Conservation (phyloP, 169 alveolate species). For the Sarcocystis neurona region DNA sequence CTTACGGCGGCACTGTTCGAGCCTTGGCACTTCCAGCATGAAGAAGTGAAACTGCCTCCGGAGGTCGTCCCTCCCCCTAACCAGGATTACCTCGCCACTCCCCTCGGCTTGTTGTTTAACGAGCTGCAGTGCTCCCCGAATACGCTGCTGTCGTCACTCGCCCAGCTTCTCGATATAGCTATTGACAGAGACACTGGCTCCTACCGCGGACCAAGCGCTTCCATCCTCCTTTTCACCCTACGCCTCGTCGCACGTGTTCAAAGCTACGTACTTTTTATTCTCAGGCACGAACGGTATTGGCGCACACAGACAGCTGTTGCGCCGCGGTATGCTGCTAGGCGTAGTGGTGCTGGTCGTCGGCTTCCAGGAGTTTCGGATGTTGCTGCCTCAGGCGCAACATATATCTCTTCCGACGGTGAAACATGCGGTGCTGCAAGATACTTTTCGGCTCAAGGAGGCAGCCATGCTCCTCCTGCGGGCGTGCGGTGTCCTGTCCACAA, state of each 20-base stretch:
- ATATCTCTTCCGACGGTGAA: too few species aligned
- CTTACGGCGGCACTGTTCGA: slow-evolving; percentile 67
- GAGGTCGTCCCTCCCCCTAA: slow-evolving; percentile 44
- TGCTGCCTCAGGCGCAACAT: too few species aligned
- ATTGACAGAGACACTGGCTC: slow-evolving; percentile 70
- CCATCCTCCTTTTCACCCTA: slow-evolving; percentile 58
- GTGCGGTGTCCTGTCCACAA: too few species aligned
- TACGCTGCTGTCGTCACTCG: slow-evolving; percentile 56
- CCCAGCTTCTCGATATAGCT: slow-evolving; percentile 64
- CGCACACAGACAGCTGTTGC: too few species aligned
- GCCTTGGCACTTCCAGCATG: slow-evolving; percentile 60
- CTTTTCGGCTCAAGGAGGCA: too few species aligned
- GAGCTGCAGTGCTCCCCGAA: slow-evolving; percentile 67
- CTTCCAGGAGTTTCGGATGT: too few species aligned
- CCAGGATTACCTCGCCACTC: slow-evolving; percentile 57
- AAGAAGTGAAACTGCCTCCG: slow-evolving; percentile 7
- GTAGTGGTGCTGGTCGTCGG: too few species aligned
- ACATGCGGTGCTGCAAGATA: too few species aligned
- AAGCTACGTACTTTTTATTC: slow-evolving; percentile 56
- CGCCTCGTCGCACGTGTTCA: slow-evolving; percentile 57
- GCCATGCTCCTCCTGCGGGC: too few species aligned
- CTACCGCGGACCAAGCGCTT: slow-evolving; percentile 54
- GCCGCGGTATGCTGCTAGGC: too few species aligned
- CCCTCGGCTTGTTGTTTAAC: slow-evolving; percentile 70
- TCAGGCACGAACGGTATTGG: slow-evolving; percentile 64